Evolutionary conservation across 805 yeast genomes (phyloP), one percentile per base, ranked within the genome.

Genomic region (Debaryomyces maramus): DNA sequence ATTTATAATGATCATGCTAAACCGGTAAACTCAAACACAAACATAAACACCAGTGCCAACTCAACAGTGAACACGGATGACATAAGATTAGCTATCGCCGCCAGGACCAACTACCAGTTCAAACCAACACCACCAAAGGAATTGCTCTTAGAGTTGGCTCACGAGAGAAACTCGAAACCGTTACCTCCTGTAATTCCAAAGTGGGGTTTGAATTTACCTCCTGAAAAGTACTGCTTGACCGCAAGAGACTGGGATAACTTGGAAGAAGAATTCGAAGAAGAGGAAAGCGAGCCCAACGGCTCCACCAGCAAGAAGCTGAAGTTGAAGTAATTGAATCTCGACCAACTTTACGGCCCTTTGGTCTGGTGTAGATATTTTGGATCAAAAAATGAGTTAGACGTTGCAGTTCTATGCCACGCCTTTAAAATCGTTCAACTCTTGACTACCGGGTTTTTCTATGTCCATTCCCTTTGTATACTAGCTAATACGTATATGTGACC

Each of bases 101-200:
- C 98, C 0, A 73, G 96, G 44, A 88, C 96, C n/a, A 89, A 87
- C 56, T 88, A 88, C 59, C 98, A 95, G 60, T 93, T 93, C 73
- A 89, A 89, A 61, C 97, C 98, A 2, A 72, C 80, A 3, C 93
- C 95, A 5, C 98, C 98, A 3, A 93, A 91, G 61, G 97, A 93
- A 60, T 69, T 91, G 49, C 64, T 93, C 47, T 67, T 93, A 61
- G 96, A 91, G 63, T 70, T 93, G 52, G 99, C 99, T 0, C 84
- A 83, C 14, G 99, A 95, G 57, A 73, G 96, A 47, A 93, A 93
- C 63, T 83, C 88, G 52, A 83, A 87, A 57, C 81, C 95, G 0
- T 70, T 93, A 38, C 99, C 99, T 4, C 86, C 93, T 4, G 90
- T 93, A 10, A 83, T 90, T 61, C 90, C 93, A 10, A 78, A 83